phyloP scores from a whole-genome alignment of 2,329 filamentous ascomycete species.

The Periconia sp. region DNA sequence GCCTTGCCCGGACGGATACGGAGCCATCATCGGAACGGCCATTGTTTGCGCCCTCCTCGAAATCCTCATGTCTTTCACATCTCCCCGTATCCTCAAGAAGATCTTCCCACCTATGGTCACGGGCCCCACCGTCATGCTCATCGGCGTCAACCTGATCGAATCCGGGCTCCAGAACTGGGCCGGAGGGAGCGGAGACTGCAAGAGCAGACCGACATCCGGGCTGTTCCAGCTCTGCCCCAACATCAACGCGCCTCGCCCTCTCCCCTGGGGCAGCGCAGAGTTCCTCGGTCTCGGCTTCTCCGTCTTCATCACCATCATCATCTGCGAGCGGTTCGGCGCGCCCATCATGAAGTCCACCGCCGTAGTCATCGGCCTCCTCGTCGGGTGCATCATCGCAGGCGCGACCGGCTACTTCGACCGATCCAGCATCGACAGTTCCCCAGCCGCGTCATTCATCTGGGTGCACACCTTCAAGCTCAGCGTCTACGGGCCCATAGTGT shows the following conservation, averaged over 20 bases:
- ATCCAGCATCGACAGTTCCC: constrained; percentile 70
- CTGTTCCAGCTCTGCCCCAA: constrained; percentile 62
- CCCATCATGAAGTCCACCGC: constrained; percentile 83
- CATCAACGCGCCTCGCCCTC: constrained; percentile 68
- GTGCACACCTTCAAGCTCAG: constrained; percentile 73
- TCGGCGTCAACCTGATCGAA: constrained; percentile 72
- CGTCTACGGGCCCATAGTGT: constrained; percentile 71
- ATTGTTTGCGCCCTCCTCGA: constrained; percentile 59
- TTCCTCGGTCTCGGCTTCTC: constrained; percentile 79
- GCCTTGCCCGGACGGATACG: constrained; percentile 76
- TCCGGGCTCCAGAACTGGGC: constrained; percentile 78
- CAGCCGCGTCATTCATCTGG: constrained; percentile 76
- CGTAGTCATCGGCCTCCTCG: constrained; percentile 72
- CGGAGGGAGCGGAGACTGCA: constrained; percentile 67
- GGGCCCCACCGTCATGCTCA: constrained; percentile 68
- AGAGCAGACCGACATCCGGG: constrained; percentile 47
- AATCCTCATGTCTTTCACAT: constrained; percentile 73
- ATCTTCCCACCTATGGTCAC: constrained; percentile 79
- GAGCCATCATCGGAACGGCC: constrained; percentile 69
- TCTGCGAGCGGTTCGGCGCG: constrained; percentile 78
- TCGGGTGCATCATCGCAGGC: constrained; percentile 77
- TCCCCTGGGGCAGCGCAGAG: constrained; percentile 77
- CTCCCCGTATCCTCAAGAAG: constrained; percentile 66
- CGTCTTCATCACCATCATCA: constrained; percentile 76
- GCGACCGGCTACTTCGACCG: constrained; percentile 77